Base-by-base conservation (phyloP, 768 basidiomycete genomes). In the Suillus occidentalis region DNA sequence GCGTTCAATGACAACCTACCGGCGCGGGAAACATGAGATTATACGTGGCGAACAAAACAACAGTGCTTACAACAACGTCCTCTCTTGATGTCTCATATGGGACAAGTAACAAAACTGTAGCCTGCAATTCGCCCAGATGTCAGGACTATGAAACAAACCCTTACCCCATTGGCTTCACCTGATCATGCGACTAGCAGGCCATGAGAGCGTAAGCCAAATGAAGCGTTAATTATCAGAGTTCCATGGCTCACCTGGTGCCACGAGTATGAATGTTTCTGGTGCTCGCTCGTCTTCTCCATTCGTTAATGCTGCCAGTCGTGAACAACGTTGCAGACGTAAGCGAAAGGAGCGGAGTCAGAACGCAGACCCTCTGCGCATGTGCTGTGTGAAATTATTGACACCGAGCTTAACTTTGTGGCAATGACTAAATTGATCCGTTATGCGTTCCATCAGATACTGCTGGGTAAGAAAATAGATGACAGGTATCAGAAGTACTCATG, bases 181-280 rank as follows among this genome's bases (percentile, higher is more conserved):
- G 92, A 83, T 94, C 92, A 84, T 94, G 92, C 67, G 92, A 92
- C 92, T 94, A 47, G 16, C 18, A 68, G 47, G 47, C 55, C 61
- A 63, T 63, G 40, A 55, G 50, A 67, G 49, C 42, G 62, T 34
- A 8, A 37, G 37, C 20, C 8, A 63, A 59, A 63, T 59, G 62
- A 40, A 63, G 28, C 14, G 16, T 39, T 20, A 37, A 63, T 55
- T 65, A 71, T 72, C 69, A 66, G 66, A 72, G 58, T 47, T 59
- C 18, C 9, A 42, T 66, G 68, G 22, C 31, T 61, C 71, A 92
- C 92, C 86, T 94, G 92, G 76, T 94, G 92, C 92, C 92, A 94
- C 68, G 92, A 91, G 71, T 94, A 94, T 22, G 83, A 77, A 57
- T 78, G 79, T 68, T 75, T 76, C 47, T 72, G 75, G 60, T 65